Percentiles rank a stretch among this genome's conserved stretches.
These are phyloP conservation scores for Aquilaria malaccensis DNA, from an alignment of 345 rosid genomes.

Conservation along the genomic window DNA sequence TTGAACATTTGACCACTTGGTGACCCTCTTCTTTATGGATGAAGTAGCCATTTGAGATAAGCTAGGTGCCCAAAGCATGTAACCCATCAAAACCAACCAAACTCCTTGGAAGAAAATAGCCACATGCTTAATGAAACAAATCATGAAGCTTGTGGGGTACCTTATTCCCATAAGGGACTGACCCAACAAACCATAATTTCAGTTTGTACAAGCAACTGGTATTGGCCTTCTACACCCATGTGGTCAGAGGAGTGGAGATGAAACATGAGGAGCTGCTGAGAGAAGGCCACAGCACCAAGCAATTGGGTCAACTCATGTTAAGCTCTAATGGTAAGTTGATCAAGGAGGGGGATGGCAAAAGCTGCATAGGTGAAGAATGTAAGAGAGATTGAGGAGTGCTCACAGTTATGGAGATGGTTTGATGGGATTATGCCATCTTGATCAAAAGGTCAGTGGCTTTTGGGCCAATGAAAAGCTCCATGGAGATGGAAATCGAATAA, in stretches of 20 bases:
- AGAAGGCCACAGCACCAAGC: constrained; percentile 53
- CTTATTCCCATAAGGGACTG: constrained; percentile 58
- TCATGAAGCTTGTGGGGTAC: constrained; percentile 52
- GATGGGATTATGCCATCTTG: constrained; percentile 72
- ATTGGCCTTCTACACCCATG: constrained; percentile 77
- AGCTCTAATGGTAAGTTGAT: constrained; percentile 25
- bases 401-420: constrained; percentile 84
- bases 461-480: constrained; percentile 77
- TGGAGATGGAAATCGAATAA: constrained; percentile 50
- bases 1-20: constrained; percentile 52
- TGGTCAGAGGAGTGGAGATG: constrained; percentile 81
- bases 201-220: constrained; percentile 66
- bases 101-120: constrained; percentile 68
- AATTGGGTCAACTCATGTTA: constrained; percentile 34
- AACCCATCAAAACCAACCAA: constrained; percentile 74
- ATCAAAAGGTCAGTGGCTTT: constrained; percentile 72
- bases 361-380: constrained; percentile 62
- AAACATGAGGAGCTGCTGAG: constrained; percentile 66
- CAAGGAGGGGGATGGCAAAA: constrained; percentile 44
- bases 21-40: constrained; percentile 61
- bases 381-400: constrained; percentile 63
- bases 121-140: constrained; percentile 57
- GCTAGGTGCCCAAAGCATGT: constrained; percentile 65
- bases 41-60: constrained; percentile 60
- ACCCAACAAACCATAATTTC: constrained; percentile 40